These are phyloP conservation scores for Sporisorium iseilematis-ciliati DNA, from an alignment of 1,284 basidiomycete genomes.

Conservation along the genomic window DNA sequence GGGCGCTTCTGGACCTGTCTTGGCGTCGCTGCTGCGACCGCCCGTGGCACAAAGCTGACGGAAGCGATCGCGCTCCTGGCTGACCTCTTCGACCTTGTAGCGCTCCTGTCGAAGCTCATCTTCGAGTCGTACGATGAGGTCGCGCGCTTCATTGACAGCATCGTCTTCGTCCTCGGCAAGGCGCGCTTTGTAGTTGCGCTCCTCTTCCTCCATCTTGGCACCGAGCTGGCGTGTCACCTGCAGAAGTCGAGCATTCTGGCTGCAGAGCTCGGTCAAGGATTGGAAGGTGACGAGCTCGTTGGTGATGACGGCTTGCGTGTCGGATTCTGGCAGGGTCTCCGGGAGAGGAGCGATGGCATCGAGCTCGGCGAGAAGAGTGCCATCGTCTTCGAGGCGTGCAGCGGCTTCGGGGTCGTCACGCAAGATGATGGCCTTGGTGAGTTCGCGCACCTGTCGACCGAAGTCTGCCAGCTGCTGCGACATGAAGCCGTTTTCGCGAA, in stretches of 20 bases:
- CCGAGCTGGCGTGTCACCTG: conserved; percentile 80
- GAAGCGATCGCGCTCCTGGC: conserved; percentile 88
- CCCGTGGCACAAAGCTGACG: conserved; percentile 76
- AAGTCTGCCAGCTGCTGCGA: conserved; percentile 81
- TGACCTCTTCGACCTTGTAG: conserved; percentile 80
- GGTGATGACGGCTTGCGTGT: conserved; percentile 78
- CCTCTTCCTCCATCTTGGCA: conserved; percentile 69
- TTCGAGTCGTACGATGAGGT: conserved; percentile 83
- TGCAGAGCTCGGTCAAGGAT: conserved; percentile 82
- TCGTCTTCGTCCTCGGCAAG: conserved; percentile 77
- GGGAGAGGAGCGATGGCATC: conserved; percentile 38
- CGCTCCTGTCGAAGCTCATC: conserved; percentile 80
- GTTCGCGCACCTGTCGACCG: conserved; percentile 83
- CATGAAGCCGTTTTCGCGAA: conserved; percentile 79
- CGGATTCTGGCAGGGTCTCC: conserved; percentile 39
- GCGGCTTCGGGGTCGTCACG: conserved; percentile 83
- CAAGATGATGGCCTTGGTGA: conserved; percentile 83
- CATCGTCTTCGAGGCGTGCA: conserved; percentile 77
- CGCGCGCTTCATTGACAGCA: conserved; percentile 86
- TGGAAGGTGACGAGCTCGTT: conserved; percentile 90
- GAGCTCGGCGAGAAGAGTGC: conserved; percentile 65
- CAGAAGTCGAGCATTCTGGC: conserved; percentile 89
- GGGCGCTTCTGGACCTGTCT: conserved; percentile 17
- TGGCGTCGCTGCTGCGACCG: conserved; percentile 27
- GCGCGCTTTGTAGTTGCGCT: conserved; percentile 56